Conservation (phyloP, 345 rosid genomes). For the Hibiscus syriacus region DNA sequence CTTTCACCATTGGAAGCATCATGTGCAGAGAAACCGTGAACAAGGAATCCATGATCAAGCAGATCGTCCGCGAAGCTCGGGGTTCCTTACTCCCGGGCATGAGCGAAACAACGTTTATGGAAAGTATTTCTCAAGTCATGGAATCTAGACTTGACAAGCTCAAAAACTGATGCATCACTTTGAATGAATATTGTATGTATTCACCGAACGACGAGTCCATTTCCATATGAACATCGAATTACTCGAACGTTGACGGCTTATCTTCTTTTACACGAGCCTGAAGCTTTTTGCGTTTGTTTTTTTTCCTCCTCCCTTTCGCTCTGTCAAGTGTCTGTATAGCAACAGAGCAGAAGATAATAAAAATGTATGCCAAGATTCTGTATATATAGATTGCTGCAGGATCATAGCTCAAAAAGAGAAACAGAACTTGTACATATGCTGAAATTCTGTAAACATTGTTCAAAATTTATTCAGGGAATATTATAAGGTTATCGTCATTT, state of each 20-base stretch:
- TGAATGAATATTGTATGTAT: constrained; percentile 14
- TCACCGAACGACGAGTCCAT: constrained; percentile 23
- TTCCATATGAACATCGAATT: constrained; percentile 28
- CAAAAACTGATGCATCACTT: constrained; percentile 20
- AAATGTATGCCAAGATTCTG: neutral
- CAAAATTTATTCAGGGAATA: too few species aligned
- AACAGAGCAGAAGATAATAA: constrained; percentile 12
- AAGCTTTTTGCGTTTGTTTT: constrained; percentile 15
- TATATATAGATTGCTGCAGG: neutral
- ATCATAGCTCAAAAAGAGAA: too few species aligned
- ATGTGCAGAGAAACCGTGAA: constrained; percentile 78
- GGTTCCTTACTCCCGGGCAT: constrained; percentile 53
- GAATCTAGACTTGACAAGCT: constrained; percentile 50
- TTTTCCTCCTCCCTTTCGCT: constrained; percentile 7
- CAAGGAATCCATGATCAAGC: constrained; percentile 65
- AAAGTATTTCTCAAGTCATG: constrained; percentile 52
- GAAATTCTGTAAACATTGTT: neutral
- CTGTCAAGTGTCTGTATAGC: too few species aligned
- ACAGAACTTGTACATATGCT: neutral
- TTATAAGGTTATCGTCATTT: neutral
- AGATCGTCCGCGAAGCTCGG: constrained; percentile 56
- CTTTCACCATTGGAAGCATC: constrained; percentile 70
- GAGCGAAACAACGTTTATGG: constrained; percentile 60
- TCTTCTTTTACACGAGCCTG: constrained; percentile 18
- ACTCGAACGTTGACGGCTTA: constrained; percentile 21